phyloP scores from a whole-genome alignment of 495 filamentous ascomycete species.

The Amphirosellinia nigrospora region DNA sequence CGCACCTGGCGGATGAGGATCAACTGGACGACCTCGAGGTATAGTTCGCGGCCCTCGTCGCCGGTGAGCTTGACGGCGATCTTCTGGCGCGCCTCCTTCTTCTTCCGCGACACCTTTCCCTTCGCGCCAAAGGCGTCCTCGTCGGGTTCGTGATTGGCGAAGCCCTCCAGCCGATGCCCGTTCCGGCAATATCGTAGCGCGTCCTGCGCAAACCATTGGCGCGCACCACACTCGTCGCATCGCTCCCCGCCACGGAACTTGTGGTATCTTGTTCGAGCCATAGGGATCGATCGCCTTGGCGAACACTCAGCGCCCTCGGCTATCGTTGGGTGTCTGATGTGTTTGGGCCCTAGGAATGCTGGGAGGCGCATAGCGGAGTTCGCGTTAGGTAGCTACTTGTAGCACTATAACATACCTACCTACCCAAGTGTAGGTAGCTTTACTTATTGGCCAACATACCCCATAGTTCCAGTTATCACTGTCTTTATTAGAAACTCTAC shows the following conservation, averaged over 20 bases:
- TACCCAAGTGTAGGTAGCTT: too few relatives aligned
- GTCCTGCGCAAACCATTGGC: conserved; percentile 55
- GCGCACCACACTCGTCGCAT: conserved; percentile 56
- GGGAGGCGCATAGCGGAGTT: background rate
- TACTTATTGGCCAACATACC: too few relatives aligned
- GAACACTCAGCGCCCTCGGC: background rate
- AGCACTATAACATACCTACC: background rate
- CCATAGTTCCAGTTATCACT: background rate
- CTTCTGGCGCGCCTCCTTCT: conserved; percentile 59
- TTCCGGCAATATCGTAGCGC: conserved; percentile 59
- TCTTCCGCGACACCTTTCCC: conserved; percentile 54
- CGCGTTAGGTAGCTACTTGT: background rate
- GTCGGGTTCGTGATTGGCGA: conserved; percentile 61
- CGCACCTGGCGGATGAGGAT: conserved; percentile 56
- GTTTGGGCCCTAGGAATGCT: background rate
- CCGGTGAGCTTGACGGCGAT: conserved; percentile 67
- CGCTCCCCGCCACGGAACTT: conserved; percentile 49
- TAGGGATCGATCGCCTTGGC: conserved; percentile 1
- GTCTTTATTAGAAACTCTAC: too few relatives aligned
- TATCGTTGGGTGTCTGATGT: background rate
- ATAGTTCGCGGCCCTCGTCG: conserved; percentile 72
- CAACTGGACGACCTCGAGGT: conserved; percentile 83
- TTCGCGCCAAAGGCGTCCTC: conserved; percentile 74
- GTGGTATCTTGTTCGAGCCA: conserved; percentile 36
- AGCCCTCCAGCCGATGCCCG: conserved; percentile 58